Conservation (phyloP, 225 moss, liverwort and hornwort genomes). For the Physcomitrium patens region DNA sequence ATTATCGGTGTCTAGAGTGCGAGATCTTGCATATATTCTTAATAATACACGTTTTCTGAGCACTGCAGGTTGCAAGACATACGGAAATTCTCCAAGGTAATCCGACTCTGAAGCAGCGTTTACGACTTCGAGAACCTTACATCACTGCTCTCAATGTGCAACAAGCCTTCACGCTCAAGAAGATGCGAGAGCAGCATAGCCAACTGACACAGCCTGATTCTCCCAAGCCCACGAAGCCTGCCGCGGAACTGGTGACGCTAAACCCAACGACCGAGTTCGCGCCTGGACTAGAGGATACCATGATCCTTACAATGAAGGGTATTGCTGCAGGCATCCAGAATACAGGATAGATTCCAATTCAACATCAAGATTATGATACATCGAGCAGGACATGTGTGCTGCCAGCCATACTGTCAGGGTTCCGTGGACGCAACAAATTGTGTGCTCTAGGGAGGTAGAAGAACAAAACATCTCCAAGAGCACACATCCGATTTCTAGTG, state of each 20-base stretch:
- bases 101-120: conserved; percentile 68
- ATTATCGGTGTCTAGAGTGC: too few species aligned
- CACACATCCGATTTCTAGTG: background rate
- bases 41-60: background rate
- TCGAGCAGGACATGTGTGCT: background rate
- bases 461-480: background rate
- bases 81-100: conserved; percentile 62
- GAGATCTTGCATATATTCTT: too few species aligned
- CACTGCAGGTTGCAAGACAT: conserved; percentile 59
- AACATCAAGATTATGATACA: background rate
- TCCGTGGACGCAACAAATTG: background rate
- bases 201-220: conserved; percentile 5
- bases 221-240: conserved; percentile 41
- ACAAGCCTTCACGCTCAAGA: conserved; percentile 57
- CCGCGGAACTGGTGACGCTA: conserved; percentile 53
- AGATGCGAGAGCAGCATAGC: conserved; percentile 42
- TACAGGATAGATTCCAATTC: conserved; percentile 46
- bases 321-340: conserved; percentile 77
- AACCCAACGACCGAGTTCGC: conserved; percentile 64
- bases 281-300: conserved; percentile 62
- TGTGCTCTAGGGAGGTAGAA: background rate
- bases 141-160: conserved; percentile 70
- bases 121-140: conserved; percentile 63
- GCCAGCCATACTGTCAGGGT: background rate
- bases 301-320: conserved; percentile 75